Base-by-base conservation (phyloP, 1,284 basidiomycete genomes). In the Vanrija sp. region DNA sequence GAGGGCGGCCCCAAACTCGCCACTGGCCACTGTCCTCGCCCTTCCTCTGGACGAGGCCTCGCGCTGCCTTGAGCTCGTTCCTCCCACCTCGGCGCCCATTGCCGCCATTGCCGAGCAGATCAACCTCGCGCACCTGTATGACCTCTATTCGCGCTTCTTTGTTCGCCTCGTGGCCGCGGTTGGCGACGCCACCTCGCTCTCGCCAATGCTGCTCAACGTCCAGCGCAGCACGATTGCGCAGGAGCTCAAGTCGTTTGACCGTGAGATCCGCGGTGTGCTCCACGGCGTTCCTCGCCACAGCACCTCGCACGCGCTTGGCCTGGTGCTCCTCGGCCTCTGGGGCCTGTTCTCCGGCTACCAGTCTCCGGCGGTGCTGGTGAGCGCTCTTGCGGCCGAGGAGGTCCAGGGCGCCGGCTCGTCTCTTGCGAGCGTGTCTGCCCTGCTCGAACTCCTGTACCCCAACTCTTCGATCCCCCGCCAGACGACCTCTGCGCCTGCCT, bases 291-390 rank as follows among this genome's bases (percentile, higher is more conserved):
- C 69, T 4, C 60, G 62, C 22, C 68, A 69, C 41, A 68, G 68
- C 15, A 56, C 68, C 0, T 61, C 68, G 5, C 71, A 72, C 44
- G 68, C 69, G 7, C 65, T 76, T 6, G 71, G 69, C n/a, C 61
- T 76, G 16, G 73, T 76, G 14, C 60, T 75, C 10, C 71, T 75
- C 25, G 75, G 72, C 27, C 61, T 76, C 10, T 75, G 75, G 73
- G 69, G 71, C 19, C 54, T 74, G 6, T 64, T 76, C 52, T 59
- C 65, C 14, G 66, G 68, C 37, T 69, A 71, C 22, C 45, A 54
- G 14, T 62, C 67, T 43, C 72, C 73, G 42, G 68, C 65, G 2
- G 61, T 68, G 9, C 61, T 76, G 7, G 72, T 69, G 9, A 61
- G 61, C 18, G 69, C 73, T n/a, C 62, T 76, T 14, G 71, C 71